Conservation (phyloP, 441 rosid species). For the Adansonia grandidieri region DNA sequence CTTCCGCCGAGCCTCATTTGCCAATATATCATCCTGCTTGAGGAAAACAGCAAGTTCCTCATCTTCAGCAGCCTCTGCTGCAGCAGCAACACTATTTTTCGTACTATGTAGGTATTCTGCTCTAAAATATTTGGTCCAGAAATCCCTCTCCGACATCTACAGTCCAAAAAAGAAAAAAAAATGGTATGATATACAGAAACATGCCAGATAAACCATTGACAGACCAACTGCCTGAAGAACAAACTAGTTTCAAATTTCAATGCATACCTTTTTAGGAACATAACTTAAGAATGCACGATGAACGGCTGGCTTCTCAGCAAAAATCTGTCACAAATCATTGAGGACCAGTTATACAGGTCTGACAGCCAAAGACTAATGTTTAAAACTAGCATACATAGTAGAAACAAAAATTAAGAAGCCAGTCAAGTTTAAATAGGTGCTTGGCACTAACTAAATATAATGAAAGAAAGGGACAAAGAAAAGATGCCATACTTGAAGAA, state of each 20-base stretch:
- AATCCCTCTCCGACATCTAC: conserved; percentile 81
- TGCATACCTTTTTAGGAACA: conserved; percentile 81
- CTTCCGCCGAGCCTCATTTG: conserved; percentile 73
- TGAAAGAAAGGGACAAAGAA: conserved; percentile 9
- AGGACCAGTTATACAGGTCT: conserved; percentile 3
- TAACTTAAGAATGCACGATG: conserved; percentile 74
- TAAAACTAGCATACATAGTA: conserved; percentile 1
- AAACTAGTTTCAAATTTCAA: neutral
- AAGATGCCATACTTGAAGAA: conserved; percentile 64
- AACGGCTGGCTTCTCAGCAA: conserved; percentile 97
- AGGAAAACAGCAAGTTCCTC: conserved; percentile 90
- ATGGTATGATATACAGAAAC: neutral
- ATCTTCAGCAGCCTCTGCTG: conserved; percentile 98
- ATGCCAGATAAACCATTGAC: conserved; percentile 15
- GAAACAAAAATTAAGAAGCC: neutral
- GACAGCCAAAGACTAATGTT: conserved; percentile 11
- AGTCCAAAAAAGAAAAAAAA: neutral
- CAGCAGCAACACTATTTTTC: conserved; percentile 68
- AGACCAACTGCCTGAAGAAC: conserved; percentile 13
- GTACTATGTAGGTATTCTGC: conserved; percentile 90
- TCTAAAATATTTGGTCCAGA: conserved; percentile 90
- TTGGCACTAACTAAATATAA: conserved; percentile 3
- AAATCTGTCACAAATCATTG: conserved; percentile 56
- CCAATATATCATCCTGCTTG: conserved; percentile 86
- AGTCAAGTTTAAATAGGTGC: neutral